Evolutionary conservation across 768 basidiomycete genomes (phyloP), one percentile per base, ranked within the genome.

Genomic region (Macrolepiota albuminosa): DNA sequence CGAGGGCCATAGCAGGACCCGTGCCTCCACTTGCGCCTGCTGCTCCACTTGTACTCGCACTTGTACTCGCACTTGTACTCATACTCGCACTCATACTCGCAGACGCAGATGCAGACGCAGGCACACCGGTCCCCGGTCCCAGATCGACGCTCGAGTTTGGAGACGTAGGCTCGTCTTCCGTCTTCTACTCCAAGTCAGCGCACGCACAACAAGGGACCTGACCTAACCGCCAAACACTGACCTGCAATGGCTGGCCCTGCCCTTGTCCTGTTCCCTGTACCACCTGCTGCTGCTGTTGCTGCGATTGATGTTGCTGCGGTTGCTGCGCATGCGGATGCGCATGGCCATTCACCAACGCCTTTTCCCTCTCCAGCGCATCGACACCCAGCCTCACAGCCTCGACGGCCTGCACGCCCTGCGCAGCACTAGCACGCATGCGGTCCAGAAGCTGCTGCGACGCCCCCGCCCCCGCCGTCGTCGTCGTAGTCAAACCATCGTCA

Each of bases 361-460:
- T 62, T 33, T 50, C 57, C 36, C 43, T 46, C 57, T 42, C 57
- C 14, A 11, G 16, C 34, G 43, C 58, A 29, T 49, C 58, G 3
- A 43, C 54, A 2, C 26, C 10, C 7, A 42, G 3, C 4, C 54
- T 6, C 1, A 54, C 11, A 1, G 54, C 39, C 29, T 54, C 54
- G 18, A 54, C 18, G 0, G 54, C 54, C 40, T 54, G 54, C 18
- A 54, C 40, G 29, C 54, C 54, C 29, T 42, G 40, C 1, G 40
- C 39, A 0, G 54, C 54, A 7, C 29, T 54, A 0, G 54, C 40
- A 3, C 54, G 40, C 54, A 54, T 54, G 1, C 54, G 54, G 18
- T 54, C 54, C 11, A 43, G 9, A n/a, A 54, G 26, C 26, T 54
- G 54, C 1, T n/a, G 26, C 1, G 42, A 21, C 8, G n/a, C 8